Evolutionary conservation across 2,329 filamentous ascomycete species (phyloP).

Genomic region (Fusarium mexicanum): DNA sequence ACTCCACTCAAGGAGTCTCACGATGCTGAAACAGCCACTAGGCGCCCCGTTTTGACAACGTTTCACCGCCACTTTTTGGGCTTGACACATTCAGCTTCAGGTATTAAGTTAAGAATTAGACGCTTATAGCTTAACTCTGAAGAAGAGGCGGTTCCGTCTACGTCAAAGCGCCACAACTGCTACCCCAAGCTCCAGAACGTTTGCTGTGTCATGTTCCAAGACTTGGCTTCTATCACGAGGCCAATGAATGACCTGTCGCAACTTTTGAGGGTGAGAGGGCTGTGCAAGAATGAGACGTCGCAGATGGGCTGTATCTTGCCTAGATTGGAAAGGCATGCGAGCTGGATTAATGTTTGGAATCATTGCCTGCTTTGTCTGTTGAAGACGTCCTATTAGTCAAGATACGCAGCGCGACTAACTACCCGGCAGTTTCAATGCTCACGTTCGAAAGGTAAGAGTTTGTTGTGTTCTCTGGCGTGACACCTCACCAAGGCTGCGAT

Average conservation of each 20-base stretch:
- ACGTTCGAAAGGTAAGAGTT: accelerated
- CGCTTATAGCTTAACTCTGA: neutral
- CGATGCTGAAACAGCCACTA: neutral
- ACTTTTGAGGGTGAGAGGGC: neutral
- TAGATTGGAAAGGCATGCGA: neutral
- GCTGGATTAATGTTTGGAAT: neutral
- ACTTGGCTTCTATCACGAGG: neutral
- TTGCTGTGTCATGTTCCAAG: neutral
- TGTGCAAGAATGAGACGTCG: neutral
- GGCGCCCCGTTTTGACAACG: neutral
- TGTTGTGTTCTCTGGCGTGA: accelerated
- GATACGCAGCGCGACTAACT: neutral
- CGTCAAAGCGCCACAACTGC: neutral
- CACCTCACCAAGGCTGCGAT: accelerated
- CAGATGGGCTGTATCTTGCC: neutral
- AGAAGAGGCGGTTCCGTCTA: neutral
- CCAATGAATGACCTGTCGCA: neutral
- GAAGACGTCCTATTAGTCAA: no score
- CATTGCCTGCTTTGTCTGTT: neutral
- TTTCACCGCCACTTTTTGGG: neutral
- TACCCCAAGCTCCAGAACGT: neutral
- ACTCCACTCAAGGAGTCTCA: neutral
- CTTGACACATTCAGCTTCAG: neutral
- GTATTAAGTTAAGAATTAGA: neutral
- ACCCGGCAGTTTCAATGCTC: neutral